A percentile compares a stretch with the other conserved stretches of the same genome.
These are phyloP conservation scores for Bipolaris gigantea DNA, from an alignment of 2,329 filamentous ascomycete genomes.

Conservation along the genomic window DNA sequence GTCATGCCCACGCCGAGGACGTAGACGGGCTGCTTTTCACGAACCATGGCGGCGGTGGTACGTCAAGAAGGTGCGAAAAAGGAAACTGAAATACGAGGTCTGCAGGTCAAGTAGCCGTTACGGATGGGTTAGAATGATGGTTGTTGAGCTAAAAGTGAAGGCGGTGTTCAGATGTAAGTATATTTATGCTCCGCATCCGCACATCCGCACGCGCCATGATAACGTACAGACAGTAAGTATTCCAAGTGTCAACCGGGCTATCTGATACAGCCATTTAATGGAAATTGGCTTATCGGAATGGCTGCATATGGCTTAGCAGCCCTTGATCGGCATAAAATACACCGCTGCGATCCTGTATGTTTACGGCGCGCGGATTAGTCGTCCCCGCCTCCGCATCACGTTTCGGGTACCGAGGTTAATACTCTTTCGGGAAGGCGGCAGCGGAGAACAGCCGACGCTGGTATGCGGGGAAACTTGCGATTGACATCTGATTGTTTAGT, in stretches of 20 bases:
- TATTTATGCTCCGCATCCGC: constrained; percentile 1
- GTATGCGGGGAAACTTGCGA: not conserved
- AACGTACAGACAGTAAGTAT: constrained; percentile 8
- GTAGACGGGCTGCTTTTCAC: constrained; percentile 66
- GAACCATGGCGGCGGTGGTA: constrained; percentile 50
- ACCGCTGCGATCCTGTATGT: no score
- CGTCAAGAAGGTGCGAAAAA: not conserved
- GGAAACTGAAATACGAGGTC: not conserved
- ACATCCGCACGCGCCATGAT: constrained; percentile 9
- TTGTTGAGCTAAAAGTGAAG: not conserved
- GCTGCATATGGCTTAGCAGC: no score
- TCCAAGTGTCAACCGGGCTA: no score
- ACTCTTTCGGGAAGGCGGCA: constrained; percentile 18
- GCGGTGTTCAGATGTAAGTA: not conserved
- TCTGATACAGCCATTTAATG: no score
- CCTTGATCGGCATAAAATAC: no score
- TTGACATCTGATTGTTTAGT: not conserved
- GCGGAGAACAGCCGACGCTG: not conserved
- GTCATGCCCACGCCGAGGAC: constrained; percentile 98
- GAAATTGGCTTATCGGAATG: no score
- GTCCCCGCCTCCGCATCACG: constrained; percentile 23
- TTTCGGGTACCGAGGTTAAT: constrained; percentile 30
- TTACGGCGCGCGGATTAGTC: constrained; percentile 6
- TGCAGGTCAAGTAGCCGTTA: constrained; percentile 7
- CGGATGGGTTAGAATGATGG: not conserved